Percentiles rank a stretch among this genome's conserved stretches.
Evolutionary conservation across 768 basidiomycete genomes (phyloP).

Genomic region (Coprinopsis marcescibilis): DNA sequence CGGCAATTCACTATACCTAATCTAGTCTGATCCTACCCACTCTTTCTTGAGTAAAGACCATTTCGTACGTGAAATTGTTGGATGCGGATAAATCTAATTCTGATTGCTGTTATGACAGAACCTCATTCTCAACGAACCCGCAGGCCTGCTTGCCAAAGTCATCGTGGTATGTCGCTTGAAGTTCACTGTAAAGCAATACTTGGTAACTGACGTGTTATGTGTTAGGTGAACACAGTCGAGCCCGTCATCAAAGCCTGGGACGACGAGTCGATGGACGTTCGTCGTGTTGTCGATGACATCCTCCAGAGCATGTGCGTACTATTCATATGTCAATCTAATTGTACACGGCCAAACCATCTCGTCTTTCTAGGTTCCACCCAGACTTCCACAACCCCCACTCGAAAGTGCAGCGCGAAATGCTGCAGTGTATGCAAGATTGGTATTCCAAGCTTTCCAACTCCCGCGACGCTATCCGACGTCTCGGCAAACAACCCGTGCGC

Average conservation of each 20-base stretch:
- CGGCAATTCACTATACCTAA: not conserved
- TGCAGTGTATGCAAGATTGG: conserved; percentile 63
- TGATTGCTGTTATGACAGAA: conserved; percentile 38
- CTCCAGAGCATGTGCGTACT: conserved; percentile 56
- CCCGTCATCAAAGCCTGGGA: conserved; percentile 82
- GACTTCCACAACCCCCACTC: conserved; percentile 66
- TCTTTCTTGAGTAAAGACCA: conserved; percentile 89
- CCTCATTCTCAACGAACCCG: conserved; percentile 77
- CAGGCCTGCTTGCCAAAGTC: conserved; percentile 65
- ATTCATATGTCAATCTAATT: not conserved
- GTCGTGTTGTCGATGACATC: conserved; percentile 53
- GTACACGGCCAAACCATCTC: not conserved
- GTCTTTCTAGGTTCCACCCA: conserved; percentile 66
- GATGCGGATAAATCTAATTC: not conserved
- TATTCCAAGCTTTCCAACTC: conserved; percentile 44
- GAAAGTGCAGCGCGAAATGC: conserved; percentile 70
- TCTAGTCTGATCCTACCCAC: conserved; percentile 79
- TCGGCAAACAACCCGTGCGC: conserved; percentile 61
- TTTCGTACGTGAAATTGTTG: conserved; percentile 48
- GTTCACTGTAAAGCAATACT: not conserved
- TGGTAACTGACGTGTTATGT: not conserved
- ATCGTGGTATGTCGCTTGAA: conserved; percentile 48
- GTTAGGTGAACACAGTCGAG: conserved; percentile 56
- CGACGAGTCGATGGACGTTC: conserved; percentile 53
- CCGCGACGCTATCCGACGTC: conserved; percentile 45